Evolutionary conservation across 768 basidiomycete genomes (phyloP).

Genomic region (Fomitopsis pulvina): DNA sequence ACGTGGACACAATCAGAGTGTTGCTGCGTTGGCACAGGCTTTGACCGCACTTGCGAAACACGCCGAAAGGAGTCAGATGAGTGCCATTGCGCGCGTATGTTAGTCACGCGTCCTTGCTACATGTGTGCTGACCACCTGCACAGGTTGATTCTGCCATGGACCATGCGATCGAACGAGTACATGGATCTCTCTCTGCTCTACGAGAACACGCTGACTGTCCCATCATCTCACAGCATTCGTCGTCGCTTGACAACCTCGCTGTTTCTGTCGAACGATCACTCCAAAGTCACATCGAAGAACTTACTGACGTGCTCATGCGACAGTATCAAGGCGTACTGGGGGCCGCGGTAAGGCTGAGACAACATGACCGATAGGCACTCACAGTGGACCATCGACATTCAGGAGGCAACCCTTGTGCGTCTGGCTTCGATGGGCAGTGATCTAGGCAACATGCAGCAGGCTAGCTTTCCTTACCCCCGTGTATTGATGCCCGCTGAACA

Average conservation of each 20-base stretch:
- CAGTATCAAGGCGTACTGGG: background rate
- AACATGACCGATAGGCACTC: background rate
- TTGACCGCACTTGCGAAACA: background rate
- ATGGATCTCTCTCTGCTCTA: background rate
- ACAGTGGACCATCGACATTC: background rate
- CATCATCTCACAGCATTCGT: background rate
- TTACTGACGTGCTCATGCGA: background rate
- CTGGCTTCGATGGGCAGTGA: background rate
- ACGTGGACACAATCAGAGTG: background rate
- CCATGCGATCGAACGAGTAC: background rate
- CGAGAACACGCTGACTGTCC: background rate
- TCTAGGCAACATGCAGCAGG: conserved; percentile 3
- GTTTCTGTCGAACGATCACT: background rate
- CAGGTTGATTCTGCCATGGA: conserved; percentile 2
- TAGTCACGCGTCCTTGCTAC: background rate
- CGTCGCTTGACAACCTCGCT: background rate
- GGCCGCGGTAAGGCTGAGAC: background rate
- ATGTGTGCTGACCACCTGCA: background rate
- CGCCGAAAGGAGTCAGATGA: background rate
- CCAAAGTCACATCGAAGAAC: background rate
- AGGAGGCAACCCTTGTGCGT: background rate
- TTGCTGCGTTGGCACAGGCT: background rate
- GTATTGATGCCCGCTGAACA: background rate
- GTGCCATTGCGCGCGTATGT: background rate
- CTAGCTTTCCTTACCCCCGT: background rate